Conservation (phyloP, 192 early-diverging fungal species). For the Phlyctochytrium planicorne region DNA sequence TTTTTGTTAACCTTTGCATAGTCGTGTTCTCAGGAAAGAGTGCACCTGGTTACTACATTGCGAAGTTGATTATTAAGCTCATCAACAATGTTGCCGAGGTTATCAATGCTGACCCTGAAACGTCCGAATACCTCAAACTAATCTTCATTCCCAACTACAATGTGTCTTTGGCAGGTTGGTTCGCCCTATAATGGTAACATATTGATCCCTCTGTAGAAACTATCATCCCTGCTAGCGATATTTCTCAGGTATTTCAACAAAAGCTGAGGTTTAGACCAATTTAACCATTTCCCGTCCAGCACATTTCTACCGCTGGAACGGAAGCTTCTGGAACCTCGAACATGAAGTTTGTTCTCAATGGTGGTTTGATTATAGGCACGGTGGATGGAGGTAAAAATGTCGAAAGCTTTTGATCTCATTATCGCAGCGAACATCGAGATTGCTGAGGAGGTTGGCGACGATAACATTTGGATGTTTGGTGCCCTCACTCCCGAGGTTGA, state of each 20-base stretch:
- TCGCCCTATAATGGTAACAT: background rate
- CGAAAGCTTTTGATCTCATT: constrained; percentile 5
- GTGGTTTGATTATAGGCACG: constrained; percentile 96
- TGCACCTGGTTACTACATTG: constrained; percentile 97
- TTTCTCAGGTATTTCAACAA: constrained; percentile 68
- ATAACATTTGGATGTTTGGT: constrained; percentile 99
- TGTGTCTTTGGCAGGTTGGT: constrained; percentile 86
- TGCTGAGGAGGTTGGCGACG: constrained; percentile 91
- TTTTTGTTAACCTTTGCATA: constrained; percentile 7
- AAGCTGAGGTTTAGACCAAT: no score
- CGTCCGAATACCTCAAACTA: constrained; percentile 82
- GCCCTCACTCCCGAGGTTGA: constrained; percentile 87
- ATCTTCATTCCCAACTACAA: constrained; percentile 99
- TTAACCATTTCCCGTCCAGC: no score
- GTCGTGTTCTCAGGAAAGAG: constrained; percentile 97
- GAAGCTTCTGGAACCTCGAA: constrained; percentile 99
- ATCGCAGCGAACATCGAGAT: constrained; percentile 93
- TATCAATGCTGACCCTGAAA: constrained; percentile 82
- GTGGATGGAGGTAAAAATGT: constrained; percentile 71
- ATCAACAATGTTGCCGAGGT: constrained; percentile 91
- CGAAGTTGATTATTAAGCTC: constrained; percentile 98
- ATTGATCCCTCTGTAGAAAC: constrained; percentile 53
- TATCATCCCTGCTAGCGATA: constrained; percentile 96
- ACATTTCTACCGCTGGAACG: constrained; percentile 98
- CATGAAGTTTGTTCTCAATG: constrained; percentile 99